Conservation (phyloP, 192 early-diverging fungal genomes). For the Linnemannia hyalina region DNA sequence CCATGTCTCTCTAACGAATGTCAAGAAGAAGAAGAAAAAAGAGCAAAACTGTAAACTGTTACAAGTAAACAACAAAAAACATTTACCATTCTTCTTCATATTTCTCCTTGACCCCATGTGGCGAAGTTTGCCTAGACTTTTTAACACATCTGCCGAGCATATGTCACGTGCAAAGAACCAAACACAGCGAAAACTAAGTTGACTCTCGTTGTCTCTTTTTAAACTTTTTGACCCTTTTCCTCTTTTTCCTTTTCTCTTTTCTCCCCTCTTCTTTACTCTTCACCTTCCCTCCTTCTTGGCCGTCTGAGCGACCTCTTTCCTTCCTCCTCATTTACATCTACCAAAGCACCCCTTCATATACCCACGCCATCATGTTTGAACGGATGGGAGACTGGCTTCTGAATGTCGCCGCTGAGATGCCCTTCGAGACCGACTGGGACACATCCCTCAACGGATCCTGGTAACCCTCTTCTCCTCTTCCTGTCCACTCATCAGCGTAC, state of each 20-base stretch:
- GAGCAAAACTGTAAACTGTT: background rate
- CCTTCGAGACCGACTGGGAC: constrained; percentile 63
- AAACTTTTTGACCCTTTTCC: background rate
- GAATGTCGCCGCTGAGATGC: constrained; percentile 56
- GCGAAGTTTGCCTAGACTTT: background rate
- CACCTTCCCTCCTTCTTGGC: background rate
- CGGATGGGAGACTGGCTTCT: constrained; percentile 49
- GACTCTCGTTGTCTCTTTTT: background rate
- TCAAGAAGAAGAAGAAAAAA: background rate
- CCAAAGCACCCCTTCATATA: too few relatives aligned
- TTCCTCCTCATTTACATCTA: background rate
- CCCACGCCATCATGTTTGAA: constrained; percentile 35
- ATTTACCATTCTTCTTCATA: background rate
- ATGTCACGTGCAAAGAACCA: too few relatives aligned
- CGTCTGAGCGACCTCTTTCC: background rate
- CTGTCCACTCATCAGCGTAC: too few relatives aligned
- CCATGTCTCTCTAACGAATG: constrained; percentile 44
- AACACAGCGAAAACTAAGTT: background rate
- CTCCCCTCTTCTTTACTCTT: background rate
- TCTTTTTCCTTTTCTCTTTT: background rate
- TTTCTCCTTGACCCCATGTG: background rate
- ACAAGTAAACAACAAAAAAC: background rate
- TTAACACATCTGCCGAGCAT: background rate
- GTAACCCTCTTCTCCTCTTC: constrained; percentile 31
- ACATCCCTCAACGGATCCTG: constrained; percentile 63